Conservation (phyloP, 2,329 filamentous ascomycete species). For the Metarhizium anisopliae region DNA sequence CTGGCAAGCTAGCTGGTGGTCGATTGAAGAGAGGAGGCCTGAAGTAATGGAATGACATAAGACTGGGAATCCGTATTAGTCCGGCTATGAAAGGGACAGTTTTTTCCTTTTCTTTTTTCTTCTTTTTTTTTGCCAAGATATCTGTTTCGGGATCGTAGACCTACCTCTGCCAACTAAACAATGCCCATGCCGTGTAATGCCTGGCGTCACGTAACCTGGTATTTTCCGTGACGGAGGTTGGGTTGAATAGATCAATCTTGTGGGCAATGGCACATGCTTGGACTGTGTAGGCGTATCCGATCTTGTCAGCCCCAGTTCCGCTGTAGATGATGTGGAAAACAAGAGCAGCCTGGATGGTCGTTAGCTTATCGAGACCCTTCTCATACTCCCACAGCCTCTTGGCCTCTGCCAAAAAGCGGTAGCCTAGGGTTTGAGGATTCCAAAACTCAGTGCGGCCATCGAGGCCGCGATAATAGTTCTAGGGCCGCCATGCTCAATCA, state of each 20-base stretch:
- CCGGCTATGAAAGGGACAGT: neutral
- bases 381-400: slow-evolving; percentile 26
- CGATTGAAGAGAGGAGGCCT: slow-evolving; percentile 14
- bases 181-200: slow-evolving; percentile 23
- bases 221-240: neutral
- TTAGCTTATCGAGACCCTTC: slow-evolving; percentile 14
- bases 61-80: neutral
- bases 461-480: slow-evolving; percentile 20
- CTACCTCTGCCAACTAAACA: slow-evolving; percentile 25
- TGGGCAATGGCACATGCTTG: slow-evolving; percentile 21
- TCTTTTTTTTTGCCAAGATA: no score
- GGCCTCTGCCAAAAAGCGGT: slow-evolving; percentile 27
- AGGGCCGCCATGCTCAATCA: neutral
- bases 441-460: slow-evolving; percentile 22
- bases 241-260: slow-evolving; percentile 18
- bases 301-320: slow-evolving; percentile 22
- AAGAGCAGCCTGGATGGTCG: slow-evolving; percentile 23
- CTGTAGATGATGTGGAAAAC: slow-evolving; percentile 21
- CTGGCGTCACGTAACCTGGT: slow-evolving; percentile 11
- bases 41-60: slow-evolving; percentile 7
- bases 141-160: neutral
- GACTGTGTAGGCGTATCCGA: slow-evolving; percentile 21
- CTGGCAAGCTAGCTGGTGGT: slow-evolving; percentile 19
- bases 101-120: no score
- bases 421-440: slow-evolving; percentile 23